Base-by-base conservation (phyloP, 2,329 filamentous ascomycete genomes). In the Herpomyces periplanetae region DNA sequence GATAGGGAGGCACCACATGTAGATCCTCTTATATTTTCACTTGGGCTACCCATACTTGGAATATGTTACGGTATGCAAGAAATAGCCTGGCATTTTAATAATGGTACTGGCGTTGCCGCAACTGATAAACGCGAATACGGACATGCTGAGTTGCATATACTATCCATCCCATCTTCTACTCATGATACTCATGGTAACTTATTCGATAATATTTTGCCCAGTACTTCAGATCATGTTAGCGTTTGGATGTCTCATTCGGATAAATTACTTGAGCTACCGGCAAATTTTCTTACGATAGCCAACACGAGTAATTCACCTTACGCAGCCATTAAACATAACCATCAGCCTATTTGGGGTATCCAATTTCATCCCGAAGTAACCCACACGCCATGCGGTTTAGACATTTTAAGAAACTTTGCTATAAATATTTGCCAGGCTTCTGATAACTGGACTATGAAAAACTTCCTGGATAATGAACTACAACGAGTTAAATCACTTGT, bases 341-440 rank as follows among this genome's bases (percentile, higher is more conserved):
- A 40, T 5, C 55, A 61, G 42, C 56, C 58, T 11, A 58, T 66
- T 28, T 85, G 58, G 31, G 66, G 48, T 35, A 52, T 87, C 17
- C 73, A 88, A 34, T 75, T 87, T 37, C 73, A 87, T 37, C 71
- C 73, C 1, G 73, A 88, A 36, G 51, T 87, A 21, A 59, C 51
- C 7, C 56, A 68, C 32, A 71, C 63, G 0, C 47, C 52, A 5
- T 45, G 50, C 21, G 71, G 73, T 13, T 60, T 35, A 5, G 44
- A 62, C 11, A 33, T 87, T 3, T 45, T 88, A 17, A 42, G 49
- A 33, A 91, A 91, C 47, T 91, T 88, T 32, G 58, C 57, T 6
- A 49, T 85, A 23, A 47, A 51, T 9, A 84, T 91, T 26, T 91
- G 73, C 39, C 50, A 54, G 12, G 68, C 64, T 3, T 41, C 48